These are phyloP conservation scores for Metschnikowia koreensis DNA, from an alignment of 805 yeast species.

Conservation along the genomic window DNA sequence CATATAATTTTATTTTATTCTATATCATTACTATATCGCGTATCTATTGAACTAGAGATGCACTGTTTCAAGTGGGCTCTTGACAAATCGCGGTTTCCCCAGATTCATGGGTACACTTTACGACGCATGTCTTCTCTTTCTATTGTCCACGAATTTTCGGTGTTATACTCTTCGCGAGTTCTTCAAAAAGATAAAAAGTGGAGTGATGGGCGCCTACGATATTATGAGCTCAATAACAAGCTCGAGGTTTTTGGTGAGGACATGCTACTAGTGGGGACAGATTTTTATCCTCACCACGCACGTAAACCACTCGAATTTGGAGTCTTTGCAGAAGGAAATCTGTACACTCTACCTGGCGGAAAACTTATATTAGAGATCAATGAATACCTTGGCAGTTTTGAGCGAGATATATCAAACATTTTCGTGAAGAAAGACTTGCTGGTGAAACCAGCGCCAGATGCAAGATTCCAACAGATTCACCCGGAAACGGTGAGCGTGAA, in stretches of 20 bases:
- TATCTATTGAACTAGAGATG: neutral
- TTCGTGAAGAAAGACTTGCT: conserved; percentile 10
- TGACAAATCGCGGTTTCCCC: conserved; percentile 5
- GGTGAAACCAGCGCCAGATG: neutral
- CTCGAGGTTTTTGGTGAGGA: conserved; percentile 41
- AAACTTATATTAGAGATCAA: conserved; percentile 30
- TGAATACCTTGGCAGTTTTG: conserved; percentile 30
- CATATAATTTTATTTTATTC: neutral
- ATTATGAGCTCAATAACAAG: conserved; percentile 49
- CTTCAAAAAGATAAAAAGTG: conserved; percentile 48
- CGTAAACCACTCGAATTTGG: conserved; percentile 19
- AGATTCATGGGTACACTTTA: neutral
- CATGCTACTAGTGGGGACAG: conserved; percentile 32
- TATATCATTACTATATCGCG: neutral
- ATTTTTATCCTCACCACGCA: conserved; percentile 28
- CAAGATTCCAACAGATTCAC: neutral
- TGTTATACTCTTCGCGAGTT: conserved; percentile 46
- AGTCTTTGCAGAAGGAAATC: conserved; percentile 21
- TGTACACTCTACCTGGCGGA: conserved; percentile 27
- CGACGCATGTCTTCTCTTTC: conserved; percentile 25
- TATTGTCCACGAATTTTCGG: conserved; percentile 44
- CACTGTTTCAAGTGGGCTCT: neutral
- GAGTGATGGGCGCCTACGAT: conserved; percentile 49
- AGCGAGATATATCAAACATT: conserved; percentile 35
- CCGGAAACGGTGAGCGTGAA: neutral